Percentiles rank a stretch among this genome's conserved stretches.
Conservation (phyloP, 1,139 yeast species). For the Kodamaea sp. region DNA sequence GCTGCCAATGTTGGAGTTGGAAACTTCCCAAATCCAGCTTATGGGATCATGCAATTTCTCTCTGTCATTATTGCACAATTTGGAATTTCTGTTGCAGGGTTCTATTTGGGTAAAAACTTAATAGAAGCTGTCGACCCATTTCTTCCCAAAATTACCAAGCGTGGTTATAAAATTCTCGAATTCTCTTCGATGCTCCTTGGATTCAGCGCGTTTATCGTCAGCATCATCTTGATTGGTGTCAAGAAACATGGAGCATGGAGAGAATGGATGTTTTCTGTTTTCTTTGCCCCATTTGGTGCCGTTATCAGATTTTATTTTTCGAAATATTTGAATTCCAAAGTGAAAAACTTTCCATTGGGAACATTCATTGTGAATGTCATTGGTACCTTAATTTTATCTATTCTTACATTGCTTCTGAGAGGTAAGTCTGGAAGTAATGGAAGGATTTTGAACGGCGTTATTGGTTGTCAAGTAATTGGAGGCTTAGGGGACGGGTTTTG, state of each 20-base stretch:
- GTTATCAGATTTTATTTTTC: conserved; percentile 54
- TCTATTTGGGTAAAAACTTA: conserved; percentile 31
- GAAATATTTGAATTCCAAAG: conserved; percentile 41
- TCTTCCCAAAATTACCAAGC: conserved; percentile 19
- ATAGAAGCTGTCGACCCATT: conserved; percentile 18
- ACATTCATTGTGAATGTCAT: conserved; percentile 66
- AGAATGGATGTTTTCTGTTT: conserved; percentile 54
- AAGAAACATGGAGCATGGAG: conserved; percentile 48
- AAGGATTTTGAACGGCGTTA: conserved; percentile 25
- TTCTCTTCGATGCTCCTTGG: conserved; percentile 22
- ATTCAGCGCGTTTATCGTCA: conserved; percentile 35
- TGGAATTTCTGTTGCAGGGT: conserved; percentile 35
- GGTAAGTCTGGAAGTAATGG: conserved; percentile 32
- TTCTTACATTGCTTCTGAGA: conserved; percentile 47
- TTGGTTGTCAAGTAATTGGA: conserved; percentile 49
- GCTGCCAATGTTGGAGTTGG: conserved; percentile 46
- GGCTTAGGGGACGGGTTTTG: conserved; percentile 72
- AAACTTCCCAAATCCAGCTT: conserved; percentile 60
- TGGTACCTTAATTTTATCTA: conserved; percentile 57
- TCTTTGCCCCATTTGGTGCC: conserved; percentile 70
- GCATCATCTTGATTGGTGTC: conserved; percentile 40
- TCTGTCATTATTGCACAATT: conserved; percentile 34
- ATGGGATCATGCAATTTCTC: conserved; percentile 69
- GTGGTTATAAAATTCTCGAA: conserved; percentile 19
- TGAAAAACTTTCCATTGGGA: conserved; percentile 58